Base-by-base conservation (phyloP, 495 filamentous ascomycete genomes). In the Hyaloscypha finlandica region DNA sequence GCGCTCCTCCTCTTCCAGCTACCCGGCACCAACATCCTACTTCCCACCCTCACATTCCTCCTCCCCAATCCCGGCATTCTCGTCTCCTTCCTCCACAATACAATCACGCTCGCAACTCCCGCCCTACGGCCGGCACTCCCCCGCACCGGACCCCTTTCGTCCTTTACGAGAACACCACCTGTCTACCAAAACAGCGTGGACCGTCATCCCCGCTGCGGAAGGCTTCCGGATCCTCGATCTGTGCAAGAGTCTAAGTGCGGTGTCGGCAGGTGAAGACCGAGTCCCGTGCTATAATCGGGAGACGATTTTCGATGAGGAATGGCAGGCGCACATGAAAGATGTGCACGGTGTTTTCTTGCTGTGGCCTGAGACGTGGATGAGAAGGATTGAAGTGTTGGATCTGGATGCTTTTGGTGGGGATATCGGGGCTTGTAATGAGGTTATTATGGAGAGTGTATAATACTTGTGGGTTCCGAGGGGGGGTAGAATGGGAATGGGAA, bases 261-360 rank as follows among this genome's bases (percentile, higher is more conserved):
- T 53, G 3, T 14, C 31, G 11, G 25, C 19, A 9, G 16, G 61
- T 35, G 35, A 32, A 14, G n/a, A 19, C 1, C 30, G 56, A 33
- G 22, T 56, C 0, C 70, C 70, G 39, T 72, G 70, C 29, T 72
- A 72, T 45, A 72, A 72, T 39, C 67, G 70, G 4, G 67, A 72
- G 32, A 72, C 67, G 16, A 54, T 72, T 8, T 72, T 67, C 54
- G 70, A 72, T 59, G 70, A 72, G 54, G 70, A 72, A 56, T 69
- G 70, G 70, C 70, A 72, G 54, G 67, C 70, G n/a, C 70, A 72
- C 62, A 72, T 72, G 70, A 69, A 65, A 52, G 70, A 72, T 63
- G 64, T 72, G 12, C 70, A 72, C 63, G 70, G 70, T 1, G 67
- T 72, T 1, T 72, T 64, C 30, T 48, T 69, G 22, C 35, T 72